Evolutionary conservation across 2,329 filamentous ascomycete species (phyloP), one percentile per base, ranked within the genome.

Genomic region (Sordariomycetes sp.): DNA sequence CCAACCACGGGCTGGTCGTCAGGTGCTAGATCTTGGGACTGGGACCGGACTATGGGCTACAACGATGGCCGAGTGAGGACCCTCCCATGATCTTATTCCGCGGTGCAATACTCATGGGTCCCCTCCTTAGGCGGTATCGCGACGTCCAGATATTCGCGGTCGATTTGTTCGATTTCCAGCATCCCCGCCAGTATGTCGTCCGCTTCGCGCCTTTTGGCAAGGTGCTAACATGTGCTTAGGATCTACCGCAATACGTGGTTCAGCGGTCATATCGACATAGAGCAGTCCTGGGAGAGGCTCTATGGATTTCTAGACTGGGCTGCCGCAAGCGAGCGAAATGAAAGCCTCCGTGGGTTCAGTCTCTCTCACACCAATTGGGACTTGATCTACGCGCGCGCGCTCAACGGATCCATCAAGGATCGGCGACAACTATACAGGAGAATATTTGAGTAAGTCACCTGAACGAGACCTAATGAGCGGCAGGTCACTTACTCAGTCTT

Each of bases 11-110:
- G 54, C 32, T 34, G 60, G 58, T 7, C 67, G 66, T 34, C 71
- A 74, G 55, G 77, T 87, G 54, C 68, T 88, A 50, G 85, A 88
- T 65, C 68, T 96, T 58, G 93, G 91, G 50, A 92, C 88, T 62
- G 93, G 92, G 22, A 96, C 90, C 1, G 91, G 90, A 46, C 93
- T 96, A 61, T 97, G 93, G 93, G 83, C 88, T 48, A 89, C 95
- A 65, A 88, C 93, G 64, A 87, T 96, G 73, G 88, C 88, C 62
- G 85, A 88, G 81, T 90, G 76, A 74, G 83, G 6, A 53, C 16
- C 28, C 32, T 14, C n/a, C 25, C 14, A n/a, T 34, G 16, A 3
- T 25, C 25, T 16, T 28, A n/a, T 14, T 20, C 51, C 16, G 6
- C 16, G 24, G n/a, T 34, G 35, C 3, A 25, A 58, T 54, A 35